phyloP scores from a whole-genome alignment of 345 rosid genomes.

The Citrus australasica region DNA sequence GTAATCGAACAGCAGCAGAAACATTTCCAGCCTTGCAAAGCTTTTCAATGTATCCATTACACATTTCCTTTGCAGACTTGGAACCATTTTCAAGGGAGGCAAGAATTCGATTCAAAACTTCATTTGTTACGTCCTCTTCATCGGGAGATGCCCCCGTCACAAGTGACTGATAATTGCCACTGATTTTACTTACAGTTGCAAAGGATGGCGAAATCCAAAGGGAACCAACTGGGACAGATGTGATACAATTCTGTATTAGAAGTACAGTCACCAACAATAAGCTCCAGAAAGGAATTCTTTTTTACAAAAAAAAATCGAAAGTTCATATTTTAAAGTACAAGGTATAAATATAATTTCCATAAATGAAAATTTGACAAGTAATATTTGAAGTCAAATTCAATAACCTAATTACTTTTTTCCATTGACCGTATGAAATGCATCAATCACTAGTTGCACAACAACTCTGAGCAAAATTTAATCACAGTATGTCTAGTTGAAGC shows the following conservation, averaged over 20 bases:
- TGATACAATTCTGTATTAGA: constrained; percentile 47
- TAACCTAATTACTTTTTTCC: neutral
- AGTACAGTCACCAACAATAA: constrained; percentile 14
- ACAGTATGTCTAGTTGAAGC: neutral
- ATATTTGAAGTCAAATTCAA: neutral
- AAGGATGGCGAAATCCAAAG: constrained; percentile 24
- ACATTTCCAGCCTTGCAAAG: constrained; percentile 48
- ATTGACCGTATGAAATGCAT: neutral
- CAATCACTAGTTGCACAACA: neutral
- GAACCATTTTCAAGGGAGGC: constrained; percentile 25
- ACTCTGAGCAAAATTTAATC: no score
- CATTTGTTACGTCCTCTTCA: constrained; percentile 31
- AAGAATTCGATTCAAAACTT: constrained; percentile 31
- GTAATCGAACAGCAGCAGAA: constrained; percentile 42
- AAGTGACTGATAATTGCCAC: constrained; percentile 21
- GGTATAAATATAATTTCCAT: neutral
- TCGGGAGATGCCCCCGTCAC: constrained; percentile 31
- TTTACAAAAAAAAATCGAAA: no score
- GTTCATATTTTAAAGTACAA: neutral
- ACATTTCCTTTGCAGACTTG: constrained; percentile 21
- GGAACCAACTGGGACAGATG: constrained; percentile 32
- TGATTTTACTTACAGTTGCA: constrained; percentile 10
- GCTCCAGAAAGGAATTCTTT: neutral
- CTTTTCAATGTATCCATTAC: constrained; percentile 28
- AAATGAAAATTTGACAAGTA: neutral